Percentiles rank a stretch among this genome's conserved stretches.
phyloP scores from a whole-genome alignment of 805 yeast genomes.

The Metschnikowia dekortorum region DNA sequence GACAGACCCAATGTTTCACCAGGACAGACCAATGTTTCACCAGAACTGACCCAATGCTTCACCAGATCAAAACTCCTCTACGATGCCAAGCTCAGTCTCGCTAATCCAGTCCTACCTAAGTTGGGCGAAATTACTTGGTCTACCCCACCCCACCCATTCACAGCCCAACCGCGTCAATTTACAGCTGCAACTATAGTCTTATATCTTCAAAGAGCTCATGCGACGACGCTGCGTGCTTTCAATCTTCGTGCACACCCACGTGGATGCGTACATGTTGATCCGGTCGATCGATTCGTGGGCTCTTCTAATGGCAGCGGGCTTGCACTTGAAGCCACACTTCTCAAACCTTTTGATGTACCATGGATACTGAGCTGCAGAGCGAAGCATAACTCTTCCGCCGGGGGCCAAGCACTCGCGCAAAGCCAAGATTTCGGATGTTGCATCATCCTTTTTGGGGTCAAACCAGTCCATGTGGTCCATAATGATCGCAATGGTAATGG shows the following conservation, averaged over 20 bases:
- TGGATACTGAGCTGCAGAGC: constrained; percentile 70
- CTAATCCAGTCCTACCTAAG: too few relatives aligned
- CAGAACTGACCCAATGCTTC: too few relatives aligned
- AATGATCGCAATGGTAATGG: constrained; percentile 71
- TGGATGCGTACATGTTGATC: constrained; percentile 83
- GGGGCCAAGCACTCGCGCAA: constrained; percentile 56
- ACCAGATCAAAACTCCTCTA: too few relatives aligned
- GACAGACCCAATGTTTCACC: too few relatives aligned
- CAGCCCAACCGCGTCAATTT: too few relatives aligned
- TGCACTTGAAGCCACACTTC: constrained; percentile 59
- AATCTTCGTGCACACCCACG: constrained; percentile 73
- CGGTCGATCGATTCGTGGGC: constrained; percentile 69
- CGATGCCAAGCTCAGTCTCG: too few relatives aligned
- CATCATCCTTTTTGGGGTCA: constrained; percentile 60
- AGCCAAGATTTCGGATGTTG: constrained; percentile 61
- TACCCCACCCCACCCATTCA: too few relatives aligned
- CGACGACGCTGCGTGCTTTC: constrained; percentile 29
- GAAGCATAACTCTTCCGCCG: constrained; percentile 70
- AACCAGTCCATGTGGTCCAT: constrained; percentile 97
- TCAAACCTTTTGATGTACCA: constrained; percentile 76
- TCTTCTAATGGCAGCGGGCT: constrained; percentile 64
- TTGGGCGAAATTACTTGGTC: too few relatives aligned
- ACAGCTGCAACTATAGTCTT: background rate
- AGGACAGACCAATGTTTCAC: too few relatives aligned
- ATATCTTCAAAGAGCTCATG: constrained; percentile 42